Evolutionary conservation across 2,329 filamentous ascomycete genomes (phyloP).

Genomic region (Mariannaea elegans): DNA sequence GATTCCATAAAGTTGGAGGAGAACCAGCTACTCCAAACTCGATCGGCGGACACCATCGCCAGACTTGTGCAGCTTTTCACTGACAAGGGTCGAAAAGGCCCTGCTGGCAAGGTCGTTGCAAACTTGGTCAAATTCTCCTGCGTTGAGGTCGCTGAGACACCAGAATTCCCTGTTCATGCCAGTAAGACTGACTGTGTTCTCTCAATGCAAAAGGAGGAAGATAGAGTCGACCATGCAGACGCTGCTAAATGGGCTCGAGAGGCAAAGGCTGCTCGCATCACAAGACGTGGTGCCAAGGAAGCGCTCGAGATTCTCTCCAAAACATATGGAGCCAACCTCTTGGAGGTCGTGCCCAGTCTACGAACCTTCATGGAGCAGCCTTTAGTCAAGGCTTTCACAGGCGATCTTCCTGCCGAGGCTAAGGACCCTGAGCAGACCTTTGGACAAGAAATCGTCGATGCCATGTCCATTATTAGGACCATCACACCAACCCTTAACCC

Average conservation of each 20-base stretch:
- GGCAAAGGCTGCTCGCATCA: constrained; percentile 87
- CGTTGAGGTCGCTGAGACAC: constrained; percentile 96
- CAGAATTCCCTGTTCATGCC: constrained; percentile 89
- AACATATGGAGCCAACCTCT: constrained; percentile 79
- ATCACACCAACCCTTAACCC: constrained; percentile 88
- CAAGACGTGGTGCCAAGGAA: constrained; percentile 91
- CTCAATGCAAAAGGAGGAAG: constrained; percentile 96
- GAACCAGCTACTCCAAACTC: constrained; percentile 85
- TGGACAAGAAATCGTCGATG: constrained; percentile 94
- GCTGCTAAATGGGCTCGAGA: constrained; percentile 90
- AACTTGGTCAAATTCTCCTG: constrained; percentile 98
- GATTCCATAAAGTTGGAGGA: constrained; percentile 97
- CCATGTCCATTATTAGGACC: constrained; percentile 89
- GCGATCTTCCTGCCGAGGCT: constrained; percentile 76
- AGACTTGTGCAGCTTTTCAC: constrained; percentile 88
- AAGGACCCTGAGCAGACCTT: constrained; percentile 76
- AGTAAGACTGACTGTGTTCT: constrained; percentile 81
- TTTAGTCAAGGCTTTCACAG: constrained; percentile 76
- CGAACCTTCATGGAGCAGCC: constrained; percentile 83
- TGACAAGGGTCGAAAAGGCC: constrained; percentile 78
- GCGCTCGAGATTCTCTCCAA: constrained; percentile 86
- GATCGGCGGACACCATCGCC: constrained; percentile 86
- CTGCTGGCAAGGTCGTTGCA: constrained; percentile 94
- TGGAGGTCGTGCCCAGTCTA: constrained; percentile 86
- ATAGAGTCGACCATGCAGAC: constrained; percentile 90